These are phyloP conservation scores for Trichoderma arundinaceum DNA, from an alignment of 2,329 filamentous ascomycete species.

Conservation along the genomic window DNA sequence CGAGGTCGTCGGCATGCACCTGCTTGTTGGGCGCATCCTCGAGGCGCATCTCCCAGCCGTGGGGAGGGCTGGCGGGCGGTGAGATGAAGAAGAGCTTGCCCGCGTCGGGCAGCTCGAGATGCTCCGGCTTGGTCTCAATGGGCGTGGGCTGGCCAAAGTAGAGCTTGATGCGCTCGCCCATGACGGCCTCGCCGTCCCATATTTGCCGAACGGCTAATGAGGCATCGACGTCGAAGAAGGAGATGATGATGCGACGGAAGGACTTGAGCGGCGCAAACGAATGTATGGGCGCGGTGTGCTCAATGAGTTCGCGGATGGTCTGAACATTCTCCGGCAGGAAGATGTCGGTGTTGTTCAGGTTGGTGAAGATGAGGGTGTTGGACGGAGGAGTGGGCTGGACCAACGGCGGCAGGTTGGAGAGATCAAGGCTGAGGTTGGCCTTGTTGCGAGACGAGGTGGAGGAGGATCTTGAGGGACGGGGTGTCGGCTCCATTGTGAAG, in stretches of 20 bases:
- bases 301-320: constrained; percentile 73
- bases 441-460: constrained; percentile 53
- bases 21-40: constrained; percentile 74
- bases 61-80: constrained; percentile 69
- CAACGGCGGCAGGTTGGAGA: constrained; percentile 73
- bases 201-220: constrained; percentile 73
- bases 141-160: constrained; percentile 70
- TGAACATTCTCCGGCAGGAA: constrained; percentile 77
- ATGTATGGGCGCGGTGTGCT: constrained; percentile 72
- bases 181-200: constrained; percentile 75
- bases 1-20: constrained; percentile 72
- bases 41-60: constrained; percentile 70
- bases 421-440: constrained; percentile 69
- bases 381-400: constrained; percentile 74
- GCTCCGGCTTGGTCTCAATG: constrained; percentile 60
- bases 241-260: constrained; percentile 80
- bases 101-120: constrained; percentile 69
- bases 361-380: constrained; percentile 85
- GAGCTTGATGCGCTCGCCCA: constrained; percentile 71
- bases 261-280: constrained; percentile 82
- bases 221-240: constrained; percentile 72
- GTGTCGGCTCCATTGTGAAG: constrained; percentile 46
- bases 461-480: constrained; percentile 51
- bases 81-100: constrained; percentile 77
- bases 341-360: constrained; percentile 73